Conservation (phyloP, 2,329 filamentous ascomycete species). For the Claviceps monticola region DNA sequence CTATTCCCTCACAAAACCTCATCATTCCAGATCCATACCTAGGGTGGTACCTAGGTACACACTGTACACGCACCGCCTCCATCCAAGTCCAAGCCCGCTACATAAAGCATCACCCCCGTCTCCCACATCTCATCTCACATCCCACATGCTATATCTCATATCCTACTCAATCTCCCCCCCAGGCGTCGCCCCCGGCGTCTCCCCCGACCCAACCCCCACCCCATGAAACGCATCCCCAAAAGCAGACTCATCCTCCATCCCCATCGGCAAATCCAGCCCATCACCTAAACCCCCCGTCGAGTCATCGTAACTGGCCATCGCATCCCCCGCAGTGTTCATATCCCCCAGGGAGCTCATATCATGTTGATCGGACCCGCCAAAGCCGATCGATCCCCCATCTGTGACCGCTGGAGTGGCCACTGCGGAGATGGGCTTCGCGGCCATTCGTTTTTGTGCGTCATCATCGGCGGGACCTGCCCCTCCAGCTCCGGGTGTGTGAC, state of each 20-base stretch:
- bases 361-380: conserved; percentile 38
- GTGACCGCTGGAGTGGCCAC: conserved; percentile 30
- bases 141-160: conserved; percentile 17
- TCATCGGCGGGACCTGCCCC: neutral
- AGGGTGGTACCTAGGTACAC: too few relatives aligned
- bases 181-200: too few relatives aligned
- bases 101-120: too few relatives aligned
- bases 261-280: conserved; percentile 47
- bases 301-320: conserved; percentile 49
- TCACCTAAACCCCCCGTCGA: conserved; percentile 35
- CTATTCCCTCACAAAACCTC: too few relatives aligned
- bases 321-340: conserved; percentile 58
- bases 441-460: conserved; percentile 9
- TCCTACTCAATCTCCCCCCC: too few relatives aligned
- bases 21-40: too few relatives aligned
- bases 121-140: neutral
- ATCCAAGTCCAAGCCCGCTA: too few relatives aligned
- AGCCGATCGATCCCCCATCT: conserved; percentile 28
- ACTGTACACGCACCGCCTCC: too few relatives aligned
- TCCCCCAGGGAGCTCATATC: conserved; percentile 52
- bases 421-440: conserved; percentile 24
- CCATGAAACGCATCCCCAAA: conserved; percentile 75
- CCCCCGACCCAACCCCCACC: conserved; percentile 16
- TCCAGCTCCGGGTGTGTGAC: neutral
- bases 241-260: conserved; percentile 66